Evolutionary conservation across 1,284 basidiomycete species (phyloP).

Genomic region (Puccinia polysora): DNA sequence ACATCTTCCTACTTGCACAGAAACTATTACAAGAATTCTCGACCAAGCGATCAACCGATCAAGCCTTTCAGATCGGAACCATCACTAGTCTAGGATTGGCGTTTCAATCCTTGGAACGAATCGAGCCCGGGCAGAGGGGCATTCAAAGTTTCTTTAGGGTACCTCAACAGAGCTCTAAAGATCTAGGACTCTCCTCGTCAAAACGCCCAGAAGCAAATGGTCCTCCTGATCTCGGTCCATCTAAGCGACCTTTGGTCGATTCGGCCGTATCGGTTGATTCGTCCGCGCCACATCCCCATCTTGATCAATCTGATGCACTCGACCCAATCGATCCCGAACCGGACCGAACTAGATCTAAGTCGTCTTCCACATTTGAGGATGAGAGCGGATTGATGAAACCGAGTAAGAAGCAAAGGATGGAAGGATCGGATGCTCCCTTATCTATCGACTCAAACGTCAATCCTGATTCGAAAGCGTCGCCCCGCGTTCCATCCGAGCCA

Average conservation of each 20-base stretch:
- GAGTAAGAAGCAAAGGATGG: neutral
- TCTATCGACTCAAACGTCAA: neutral
- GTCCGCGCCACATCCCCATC: neutral
- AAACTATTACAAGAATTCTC: slow-evolving; percentile 78
- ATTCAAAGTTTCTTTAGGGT: slow-evolving; percentile 21
- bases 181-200: neutral
- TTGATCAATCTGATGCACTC: neutral
- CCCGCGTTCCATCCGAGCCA: neutral
- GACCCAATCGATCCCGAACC: neutral
- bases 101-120: slow-evolving; percentile 25
- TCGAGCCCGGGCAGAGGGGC: slow-evolving; percentile 26
- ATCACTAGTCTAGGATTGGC: slow-evolving; percentile 28
- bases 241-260: neutral
- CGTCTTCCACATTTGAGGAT: too few relatives aligned
- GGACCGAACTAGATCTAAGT: too few relatives aligned
- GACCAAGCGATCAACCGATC: neutral
- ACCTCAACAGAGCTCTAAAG: neutral
- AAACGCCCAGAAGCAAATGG: neutral
- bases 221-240: neutral
- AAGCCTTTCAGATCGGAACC: slow-evolving; percentile 1
- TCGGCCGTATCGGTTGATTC: neutral
- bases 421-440: neutral
- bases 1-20: slow-evolving; percentile 71
- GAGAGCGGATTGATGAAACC: too few relatives aligned
- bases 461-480: neutral